These are phyloP conservation scores for Buxus sempervirens DNA, from an alignment of 164 flowering plant species.

Conservation along the genomic window DNA sequence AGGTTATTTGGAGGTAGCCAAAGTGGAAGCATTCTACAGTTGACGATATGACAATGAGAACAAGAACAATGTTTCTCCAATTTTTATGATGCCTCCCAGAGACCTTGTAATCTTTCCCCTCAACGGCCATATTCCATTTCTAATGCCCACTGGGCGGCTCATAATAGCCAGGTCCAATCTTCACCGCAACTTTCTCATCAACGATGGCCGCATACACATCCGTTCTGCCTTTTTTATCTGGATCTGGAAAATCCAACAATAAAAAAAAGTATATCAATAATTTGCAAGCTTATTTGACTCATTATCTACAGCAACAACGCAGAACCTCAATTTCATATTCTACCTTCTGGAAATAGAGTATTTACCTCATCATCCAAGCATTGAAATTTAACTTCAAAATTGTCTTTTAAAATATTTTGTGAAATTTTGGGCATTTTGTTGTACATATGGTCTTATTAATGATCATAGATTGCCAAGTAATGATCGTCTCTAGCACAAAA, in stretches of 20 bases:
- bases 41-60: background rate
- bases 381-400: too few species aligned
- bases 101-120: constrained; percentile 85
- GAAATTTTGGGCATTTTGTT: too few species aligned
- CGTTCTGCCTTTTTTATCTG: constrained; percentile 70
- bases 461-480: too few species aligned
- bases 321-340: too few species aligned
- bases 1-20: background rate
- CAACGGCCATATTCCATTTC: constrained; percentile 54
- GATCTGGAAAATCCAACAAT: constrained; percentile 42
- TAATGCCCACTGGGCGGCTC: constrained; percentile 63
- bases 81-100: constrained; percentile 72
- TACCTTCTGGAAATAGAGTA: too few species aligned
- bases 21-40: background rate
- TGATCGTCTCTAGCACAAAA: too few species aligned
- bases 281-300: background rate
- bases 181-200: constrained; percentile 79
- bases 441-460: too few species aligned
- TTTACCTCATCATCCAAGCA: too few species aligned
- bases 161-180: constrained; percentile 90
- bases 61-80: background rate
- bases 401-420: too few species aligned
- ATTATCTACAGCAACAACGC: too few species aligned
- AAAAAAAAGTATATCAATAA: background rate
- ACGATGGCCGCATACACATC: constrained; percentile 91